Conservation (phyloP, 768 basidiomycete species). For the Collybia mongolica region DNA sequence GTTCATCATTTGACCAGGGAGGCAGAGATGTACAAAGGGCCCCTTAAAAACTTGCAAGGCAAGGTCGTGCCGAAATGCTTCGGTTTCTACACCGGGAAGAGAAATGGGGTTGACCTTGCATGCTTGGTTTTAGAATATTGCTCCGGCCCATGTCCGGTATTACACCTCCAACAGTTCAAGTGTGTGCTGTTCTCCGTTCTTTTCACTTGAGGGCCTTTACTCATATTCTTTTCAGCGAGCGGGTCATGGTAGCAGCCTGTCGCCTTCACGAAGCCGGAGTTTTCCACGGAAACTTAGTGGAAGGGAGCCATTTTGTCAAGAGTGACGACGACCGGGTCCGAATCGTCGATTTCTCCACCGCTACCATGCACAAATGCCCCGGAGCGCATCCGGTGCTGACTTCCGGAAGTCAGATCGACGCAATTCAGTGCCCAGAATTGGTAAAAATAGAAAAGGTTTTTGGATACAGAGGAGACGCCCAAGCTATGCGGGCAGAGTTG, state of each 20-base stretch:
- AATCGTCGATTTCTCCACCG: conserved; percentile 34
- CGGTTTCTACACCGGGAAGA: conserved; percentile 31
- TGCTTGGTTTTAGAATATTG: conserved; percentile 41
- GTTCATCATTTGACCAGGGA: conserved; percentile 29
- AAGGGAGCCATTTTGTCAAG: conserved; percentile 29
- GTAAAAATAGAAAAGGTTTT: conserved; percentile 15
- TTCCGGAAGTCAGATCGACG: not conserved
- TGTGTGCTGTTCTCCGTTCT: conserved; percentile 9
- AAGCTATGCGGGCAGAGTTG: not conserved
- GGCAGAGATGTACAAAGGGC: conserved; percentile 28
- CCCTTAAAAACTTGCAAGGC: conserved; percentile 34
- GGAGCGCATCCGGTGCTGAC: conserved; percentile 4
- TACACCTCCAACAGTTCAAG: conserved; percentile 18
- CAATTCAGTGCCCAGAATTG: conserved; percentile 19
- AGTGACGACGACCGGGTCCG: conserved; percentile 24
- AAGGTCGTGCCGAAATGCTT: conserved; percentile 34
- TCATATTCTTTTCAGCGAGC: conserved; percentile 21
- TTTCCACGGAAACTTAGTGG: conserved; percentile 29
- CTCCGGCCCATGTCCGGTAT: conserved; percentile 10
- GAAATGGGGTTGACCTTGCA: conserved; percentile 21
- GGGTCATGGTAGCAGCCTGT: conserved; percentile 28
- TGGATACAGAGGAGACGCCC: conserved; percentile 1
- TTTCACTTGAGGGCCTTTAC: not conserved
- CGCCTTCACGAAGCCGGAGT: conserved; percentile 36
- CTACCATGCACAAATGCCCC: conserved; percentile 27